phyloP scores from a whole-genome alignment of 2,329 filamentous ascomycete species.

The Madurella fahalii region DNA sequence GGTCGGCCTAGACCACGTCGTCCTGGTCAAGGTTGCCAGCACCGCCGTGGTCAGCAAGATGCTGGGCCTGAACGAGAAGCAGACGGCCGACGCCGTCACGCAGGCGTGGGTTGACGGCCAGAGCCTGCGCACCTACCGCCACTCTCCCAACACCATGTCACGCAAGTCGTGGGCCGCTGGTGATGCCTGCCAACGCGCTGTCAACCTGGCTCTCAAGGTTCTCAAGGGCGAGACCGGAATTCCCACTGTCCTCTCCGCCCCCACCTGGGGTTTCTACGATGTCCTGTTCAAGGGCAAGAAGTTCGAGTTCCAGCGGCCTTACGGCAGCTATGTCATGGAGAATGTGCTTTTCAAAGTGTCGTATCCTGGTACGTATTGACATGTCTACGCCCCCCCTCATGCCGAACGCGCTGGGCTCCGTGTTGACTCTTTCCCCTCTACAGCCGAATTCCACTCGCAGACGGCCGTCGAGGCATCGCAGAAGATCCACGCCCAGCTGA shows the following conservation, averaged over 20 bases:
- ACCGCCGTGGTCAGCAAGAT: constrained; percentile 93
- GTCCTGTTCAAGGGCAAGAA: constrained; percentile 94
- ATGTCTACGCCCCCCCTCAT: neutral
- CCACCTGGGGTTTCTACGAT: constrained; percentile 98
- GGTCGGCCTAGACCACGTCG: constrained; percentile 95
- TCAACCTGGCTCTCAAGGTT: constrained; percentile 87
- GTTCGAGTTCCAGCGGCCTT: constrained; percentile 93
- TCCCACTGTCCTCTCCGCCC: constrained; percentile 87
- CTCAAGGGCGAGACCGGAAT: constrained; percentile 87
- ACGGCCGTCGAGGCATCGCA: constrained; percentile 94
- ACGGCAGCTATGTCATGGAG: constrained; percentile 99
- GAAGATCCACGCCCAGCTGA: constrained; percentile 79
- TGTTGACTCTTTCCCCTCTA: constrained; percentile 6
- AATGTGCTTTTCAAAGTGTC: constrained; percentile 99
- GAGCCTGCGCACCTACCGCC: constrained; percentile 91
- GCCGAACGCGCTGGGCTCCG: neutral
- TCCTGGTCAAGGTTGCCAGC: constrained; percentile 95
- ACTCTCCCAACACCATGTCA: constrained; percentile 99
- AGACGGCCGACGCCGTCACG: constrained; percentile 92
- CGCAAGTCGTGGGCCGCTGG: constrained; percentile 98
- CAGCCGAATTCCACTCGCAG: constrained; percentile 96
- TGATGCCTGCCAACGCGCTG: constrained; percentile 93
- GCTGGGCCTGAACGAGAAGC: constrained; percentile 81
- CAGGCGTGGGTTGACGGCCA: constrained; percentile 98
- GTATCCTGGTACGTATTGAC: constrained; percentile 69